Base-by-base conservation (phyloP, 805 yeast species). In the Spencermartinsiella europaea region DNA sequence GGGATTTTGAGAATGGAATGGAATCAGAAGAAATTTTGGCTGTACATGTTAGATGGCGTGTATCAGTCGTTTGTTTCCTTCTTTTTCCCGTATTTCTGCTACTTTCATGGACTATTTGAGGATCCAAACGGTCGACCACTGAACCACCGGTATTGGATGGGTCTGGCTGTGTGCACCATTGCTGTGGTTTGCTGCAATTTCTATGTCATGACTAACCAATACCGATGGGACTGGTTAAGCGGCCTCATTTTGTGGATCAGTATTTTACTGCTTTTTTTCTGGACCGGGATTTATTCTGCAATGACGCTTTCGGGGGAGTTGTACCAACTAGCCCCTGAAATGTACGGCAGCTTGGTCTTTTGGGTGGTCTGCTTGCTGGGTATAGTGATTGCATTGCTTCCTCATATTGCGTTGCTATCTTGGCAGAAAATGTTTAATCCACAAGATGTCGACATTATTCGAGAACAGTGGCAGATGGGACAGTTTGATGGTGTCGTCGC, bases 251-350 rank as follows among this genome's bases (percentile, higher is more conserved):
- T 70, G 47, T 66, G 73, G 1, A 59, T 86, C 39, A 80, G 88
- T 12, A 71, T 73, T 44, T 60, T 81, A 50, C 54, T 84, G 37
- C 71, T 84, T 15, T 83, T 74, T 55, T 76, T 80, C 60, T 85
- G 95, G 95, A 77, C 86, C 3, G 90, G 91, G n/a, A 76, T 80
- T 19, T 85, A 90, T 83, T 76, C 88, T 25, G 65, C 79, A 3
- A 63, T 74, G 21, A 51, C 66, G 2, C 64, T 68, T 46, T 73
- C 85, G 5, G 72, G 70, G 8, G 85, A 80, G 56, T 81, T 81
- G 55, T 85, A 78, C 64, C 71, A 74, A 48, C 77, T 83, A 20
- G 93, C 85, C 2, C 62, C 78, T 2, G 78, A 80, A 56, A 72
- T 74, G 28, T 80, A 79, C 54, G 87, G 89, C 16, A 66, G 81